Base-by-base conservation (phyloP, 495 filamentous ascomycete species). In the Penicillium fimorum region DNA sequence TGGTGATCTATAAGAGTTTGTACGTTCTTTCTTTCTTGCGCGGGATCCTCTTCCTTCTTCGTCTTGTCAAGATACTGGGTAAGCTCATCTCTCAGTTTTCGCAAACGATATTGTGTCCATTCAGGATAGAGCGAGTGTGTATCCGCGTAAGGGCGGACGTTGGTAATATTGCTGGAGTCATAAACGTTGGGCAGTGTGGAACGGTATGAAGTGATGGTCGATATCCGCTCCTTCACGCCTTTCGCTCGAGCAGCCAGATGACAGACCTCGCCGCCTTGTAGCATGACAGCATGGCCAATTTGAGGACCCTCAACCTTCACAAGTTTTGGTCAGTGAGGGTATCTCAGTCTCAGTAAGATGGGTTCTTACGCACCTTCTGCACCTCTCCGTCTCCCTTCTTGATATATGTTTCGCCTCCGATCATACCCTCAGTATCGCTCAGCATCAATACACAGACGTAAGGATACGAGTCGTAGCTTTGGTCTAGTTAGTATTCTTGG, bases 401-500 rank as follows among this genome's bases (percentile, higher is more conserved):
- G 17, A 74, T 65, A 47, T 71, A 66, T 9, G 71, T 74, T 51
- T 74, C 71, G 15, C 71, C 69, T 0, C 70, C 71, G 18, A 68
- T 47, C 71, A 74, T 72, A 12, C 59, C 51, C 3, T 62, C 56
- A 2, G 71, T 71, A 20, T 72, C 68, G 38, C 63, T 68, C 12
- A 74, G 48, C 71, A 74, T 74, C 9, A 66, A 22, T 1, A 74
- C 69, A 46, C 61, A 69, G 15, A 74, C 70, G 51, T 64, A 74
- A 18, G 70, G 71, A 56, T 72, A 72, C 12, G 65, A 72, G 56
- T 72, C 71, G 30, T 69, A 57, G 45, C 60, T 62, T 48, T 52
- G 1, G 7, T 8, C 12, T 7, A 22, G 2, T 55, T 55, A 54
- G 38, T 38, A n/a, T 2, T 6, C 20, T 10, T 4, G 4, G 12